Conservation (phyloP, 306 rosid species). For the Hylodesmum podocarpum region DNA sequence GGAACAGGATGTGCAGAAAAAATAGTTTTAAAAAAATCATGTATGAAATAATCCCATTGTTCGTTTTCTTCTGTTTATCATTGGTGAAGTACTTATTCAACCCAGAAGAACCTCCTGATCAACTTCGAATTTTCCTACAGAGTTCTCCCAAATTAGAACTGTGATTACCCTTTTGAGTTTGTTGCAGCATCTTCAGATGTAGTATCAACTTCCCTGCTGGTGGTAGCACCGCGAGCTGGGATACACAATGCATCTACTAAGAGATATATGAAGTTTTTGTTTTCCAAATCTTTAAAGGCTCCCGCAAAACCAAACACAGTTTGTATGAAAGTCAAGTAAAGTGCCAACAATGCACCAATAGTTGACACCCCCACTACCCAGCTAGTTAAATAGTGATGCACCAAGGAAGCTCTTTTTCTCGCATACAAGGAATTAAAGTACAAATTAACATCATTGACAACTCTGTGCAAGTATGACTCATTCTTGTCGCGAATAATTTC, state of each 20-base stretch:
- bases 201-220: neutral
- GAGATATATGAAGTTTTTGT: neutral
- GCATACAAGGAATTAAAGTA: slow-evolving; percentile 7
- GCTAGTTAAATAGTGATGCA: neutral
- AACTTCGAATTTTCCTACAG: neutral
- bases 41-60: no score
- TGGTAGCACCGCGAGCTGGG: neutral
- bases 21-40: no score
- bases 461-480: slow-evolving; percentile 37
- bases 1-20: no score
- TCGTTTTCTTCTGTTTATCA: no score
- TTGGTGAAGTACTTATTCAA: no score
- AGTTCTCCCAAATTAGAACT: neutral
- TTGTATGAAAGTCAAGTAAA: slow-evolving; percentile 36
- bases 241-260: no score
- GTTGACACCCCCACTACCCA: slow-evolving; percentile 49
- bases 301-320: neutral
- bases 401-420: slow-evolving; percentile 19
- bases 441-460: slow-evolving; percentile 26
- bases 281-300: neutral
- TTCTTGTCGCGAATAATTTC: slow-evolving; percentile 31
- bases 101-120: no score
- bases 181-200: neutral
- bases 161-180: neutral
- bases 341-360: slow-evolving; percentile 38